Evolutionary conservation across 148 eudicot genomes (phyloP).

Genomic region (Rhododendron kiyosumense): DNA sequence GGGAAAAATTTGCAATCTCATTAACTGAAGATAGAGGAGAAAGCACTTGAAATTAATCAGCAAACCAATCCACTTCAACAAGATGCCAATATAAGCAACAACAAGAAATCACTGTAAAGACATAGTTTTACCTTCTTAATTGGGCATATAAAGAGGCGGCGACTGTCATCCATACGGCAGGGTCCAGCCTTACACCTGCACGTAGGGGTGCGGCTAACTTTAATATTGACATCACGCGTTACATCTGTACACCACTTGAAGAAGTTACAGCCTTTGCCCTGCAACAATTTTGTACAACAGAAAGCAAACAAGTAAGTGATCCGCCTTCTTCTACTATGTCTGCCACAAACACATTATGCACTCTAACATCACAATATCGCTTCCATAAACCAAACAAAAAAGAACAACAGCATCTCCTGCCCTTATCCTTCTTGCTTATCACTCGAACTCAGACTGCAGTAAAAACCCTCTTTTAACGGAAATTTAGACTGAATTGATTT

Average conservation of each 20-base stretch:
- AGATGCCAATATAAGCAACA: not conserved
- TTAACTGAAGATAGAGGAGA: not conserved
- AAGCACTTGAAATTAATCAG: not conserved
- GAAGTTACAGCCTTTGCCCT: not conserved
- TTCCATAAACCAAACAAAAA: not conserved
- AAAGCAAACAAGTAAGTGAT: not conserved
- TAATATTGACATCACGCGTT: not conserved
- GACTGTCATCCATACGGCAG: not conserved
- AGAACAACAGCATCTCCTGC: not conserved
- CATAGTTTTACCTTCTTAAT: slow-evolving; percentile 7
- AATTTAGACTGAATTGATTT: not conserved
- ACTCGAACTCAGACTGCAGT: not conserved
- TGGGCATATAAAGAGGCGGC: slow-evolving; percentile 8
- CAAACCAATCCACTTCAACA: not conserved
- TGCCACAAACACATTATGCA: not conserved
- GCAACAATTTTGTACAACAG: not conserved
- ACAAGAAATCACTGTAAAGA: not conserved
- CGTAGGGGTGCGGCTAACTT: not conserved
- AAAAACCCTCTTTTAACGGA: not conserved
- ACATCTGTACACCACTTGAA: not conserved
- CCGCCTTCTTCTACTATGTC: not conserved
- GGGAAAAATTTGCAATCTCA: not conserved
- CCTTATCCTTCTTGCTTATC: not conserved
- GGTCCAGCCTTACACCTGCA: not conserved
- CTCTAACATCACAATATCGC: not conserved